Evolutionary conservation across 257 asterid genomes (phyloP), one percentile per base, ranked within the genome.

Genomic region (Coffea eugenioides): DNA sequence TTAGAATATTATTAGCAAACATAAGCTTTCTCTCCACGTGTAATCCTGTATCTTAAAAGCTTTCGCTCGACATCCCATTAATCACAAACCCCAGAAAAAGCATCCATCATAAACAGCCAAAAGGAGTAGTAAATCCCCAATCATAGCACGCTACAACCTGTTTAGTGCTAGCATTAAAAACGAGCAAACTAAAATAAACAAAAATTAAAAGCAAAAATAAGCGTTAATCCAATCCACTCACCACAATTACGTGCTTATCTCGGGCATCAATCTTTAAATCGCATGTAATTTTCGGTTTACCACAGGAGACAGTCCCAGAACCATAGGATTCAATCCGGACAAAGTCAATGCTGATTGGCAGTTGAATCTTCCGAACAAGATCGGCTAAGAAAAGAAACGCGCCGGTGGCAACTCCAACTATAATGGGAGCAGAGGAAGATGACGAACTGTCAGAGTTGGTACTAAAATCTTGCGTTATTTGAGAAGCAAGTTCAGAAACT

Each of bases 361-460:
- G 85, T 23, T 82, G 88, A 76, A 93, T 87, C 71, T 88, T 79
- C 82, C 98, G 83, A 18, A 88, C 97, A 34, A 95, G 97, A 84
- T 95, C 99, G 13, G 97, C 98, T 43, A 93, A 79, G 85, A 95
- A 95, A 23, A 95, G 76, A 81, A 95, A 88, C 1, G 97, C 99
- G 23, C 98, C 98, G 70, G 97, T 93, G 77, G 98, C 98, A n/a
- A 95, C 98, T 3, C 97, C 99, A 25, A 95, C 97, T 1, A 91
- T 8, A 54, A 85, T 95, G 1, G 97, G 96, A 84, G 88, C 72
- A 5, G 80, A 8, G 16, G 82, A 8, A 57, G 77, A 57, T 12
- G 81, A 52, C 46, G 83, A 45, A 51, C 16, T 4, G 51, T 4
- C 80, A 46, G 65, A 27, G 48, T 25, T 74, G 78, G 10, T 56